Evolutionary conservation across 1,284 basidiomycete genomes (phyloP).

Genomic region (Trichosporon coremiiforme): DNA sequence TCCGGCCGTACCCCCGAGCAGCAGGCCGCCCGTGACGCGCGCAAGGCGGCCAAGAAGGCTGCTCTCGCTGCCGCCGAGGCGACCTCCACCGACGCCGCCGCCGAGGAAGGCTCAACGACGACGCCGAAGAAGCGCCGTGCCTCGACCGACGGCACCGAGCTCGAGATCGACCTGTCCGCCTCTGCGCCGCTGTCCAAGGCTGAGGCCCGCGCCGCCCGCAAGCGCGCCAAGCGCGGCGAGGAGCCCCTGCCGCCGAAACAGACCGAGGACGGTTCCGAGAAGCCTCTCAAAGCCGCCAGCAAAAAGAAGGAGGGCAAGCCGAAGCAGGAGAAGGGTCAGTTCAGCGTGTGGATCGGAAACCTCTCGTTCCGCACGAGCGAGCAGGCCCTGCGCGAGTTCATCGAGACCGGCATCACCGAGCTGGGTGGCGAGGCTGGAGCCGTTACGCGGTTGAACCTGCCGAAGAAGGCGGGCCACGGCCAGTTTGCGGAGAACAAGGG

Average conservation of each 20-base stretch:
- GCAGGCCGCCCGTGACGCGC: conserved; percentile 48
- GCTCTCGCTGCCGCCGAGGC: conserved; percentile 26
- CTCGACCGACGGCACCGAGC: conserved; percentile 37
- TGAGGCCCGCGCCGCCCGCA: conserved; percentile 52
- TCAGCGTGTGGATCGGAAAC: conserved; percentile 92
- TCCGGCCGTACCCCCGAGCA: conserved; percentile 48
- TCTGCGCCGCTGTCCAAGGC: conserved; percentile 56
- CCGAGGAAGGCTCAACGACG: conserved; percentile 24
- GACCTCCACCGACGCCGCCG: conserved; percentile 1
- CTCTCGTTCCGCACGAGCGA: conserved; percentile 85
- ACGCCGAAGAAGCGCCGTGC: conserved; percentile 34
- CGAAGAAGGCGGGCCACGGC: conserved; percentile 54
- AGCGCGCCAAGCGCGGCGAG: conserved; percentile 45
- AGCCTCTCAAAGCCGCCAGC: conserved; percentile 41
- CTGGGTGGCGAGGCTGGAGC: conserved; percentile 42
- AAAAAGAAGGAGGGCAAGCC: conserved; percentile 63
- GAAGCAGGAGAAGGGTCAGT: conserved; percentile 63
- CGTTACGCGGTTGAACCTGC: conserved; percentile 62
- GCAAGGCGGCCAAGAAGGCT: conserved; percentile 43
- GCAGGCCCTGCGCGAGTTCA: conserved; percentile 70
- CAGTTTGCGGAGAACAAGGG: conserved; percentile 60
- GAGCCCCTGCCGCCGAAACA: conserved; percentile 30
- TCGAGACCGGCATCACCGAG: conserved; percentile 64
- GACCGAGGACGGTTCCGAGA: conserved; percentile 32
- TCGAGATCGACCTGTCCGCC: conserved; percentile 54